Conservation (phyloP, 768 basidiomycete genomes). For the Leccinum obscurum region DNA sequence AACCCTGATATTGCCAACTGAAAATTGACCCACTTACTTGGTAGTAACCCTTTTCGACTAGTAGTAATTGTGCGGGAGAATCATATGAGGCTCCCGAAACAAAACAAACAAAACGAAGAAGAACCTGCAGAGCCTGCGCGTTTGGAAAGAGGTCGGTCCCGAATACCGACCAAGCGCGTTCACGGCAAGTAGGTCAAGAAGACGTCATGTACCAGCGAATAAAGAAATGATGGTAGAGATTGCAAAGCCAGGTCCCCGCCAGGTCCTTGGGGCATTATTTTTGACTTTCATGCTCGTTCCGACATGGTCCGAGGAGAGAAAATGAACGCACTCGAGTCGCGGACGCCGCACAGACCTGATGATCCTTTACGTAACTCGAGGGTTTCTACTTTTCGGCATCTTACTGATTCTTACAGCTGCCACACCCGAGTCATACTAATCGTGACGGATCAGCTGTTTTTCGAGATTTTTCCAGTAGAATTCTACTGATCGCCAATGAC, state of each 20-base stretch:
- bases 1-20: background rate
- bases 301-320: constrained; percentile 3
- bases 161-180: no score
- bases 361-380: background rate
- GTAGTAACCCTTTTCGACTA: background rate
- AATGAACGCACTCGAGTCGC: constrained; percentile 12
- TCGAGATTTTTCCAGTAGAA: background rate
- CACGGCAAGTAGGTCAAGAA: no score
- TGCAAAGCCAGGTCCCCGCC: background rate
- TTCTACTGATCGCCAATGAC: background rate
- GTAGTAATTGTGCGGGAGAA: background rate
- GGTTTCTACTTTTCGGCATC: background rate
- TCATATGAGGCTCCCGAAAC: background rate
- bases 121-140: constrained; percentile 3
- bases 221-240: background rate
- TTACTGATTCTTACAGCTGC: no score
- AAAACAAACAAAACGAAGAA: background rate
- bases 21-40: background rate
- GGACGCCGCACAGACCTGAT: background rate
- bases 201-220: background rate
- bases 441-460: background rate
- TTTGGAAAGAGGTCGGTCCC: no score
- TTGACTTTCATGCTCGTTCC: background rate
- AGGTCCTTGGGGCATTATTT: background rate
- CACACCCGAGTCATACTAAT: no score